Conservation (phyloP, 2,329 filamentous ascomycete species). For the Cladorrhinum sp. region DNA sequence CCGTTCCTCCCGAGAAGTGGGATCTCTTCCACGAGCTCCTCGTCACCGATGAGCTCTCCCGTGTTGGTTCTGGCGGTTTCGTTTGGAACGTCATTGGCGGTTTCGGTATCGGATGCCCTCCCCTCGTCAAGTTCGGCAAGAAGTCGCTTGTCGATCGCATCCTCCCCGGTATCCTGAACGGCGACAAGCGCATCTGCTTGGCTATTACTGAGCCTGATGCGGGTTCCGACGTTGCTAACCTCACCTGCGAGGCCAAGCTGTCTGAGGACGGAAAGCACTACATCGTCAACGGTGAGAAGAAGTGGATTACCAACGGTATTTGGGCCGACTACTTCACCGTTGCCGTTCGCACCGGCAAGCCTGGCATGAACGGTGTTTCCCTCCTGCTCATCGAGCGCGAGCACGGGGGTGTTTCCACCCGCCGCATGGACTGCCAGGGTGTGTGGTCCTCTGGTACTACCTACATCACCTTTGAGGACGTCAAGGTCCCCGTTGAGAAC, state of each 20-base stretch:
- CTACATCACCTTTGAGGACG: constrained; percentile 97
- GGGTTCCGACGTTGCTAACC: constrained; percentile 89
- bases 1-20: constrained; percentile 84
- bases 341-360: constrained; percentile 82
- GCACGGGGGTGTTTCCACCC: constrained; percentile 80
- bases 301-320: constrained; percentile 99
- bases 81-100: constrained; percentile 97
- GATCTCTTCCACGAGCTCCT: constrained; percentile 98
- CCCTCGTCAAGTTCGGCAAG: constrained; percentile 87
- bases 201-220: constrained; percentile 97
- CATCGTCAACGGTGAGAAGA: constrained; percentile 99
- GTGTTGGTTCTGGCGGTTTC: constrained; percentile 83
- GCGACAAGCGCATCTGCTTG: constrained; percentile 95
- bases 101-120: constrained; percentile 93
- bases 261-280: constrained; percentile 96
- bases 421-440: constrained; percentile 97
- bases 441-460: constrained; percentile 95
- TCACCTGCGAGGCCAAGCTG: constrained; percentile 93
- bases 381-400: constrained; percentile 89
- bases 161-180: constrained; percentile 79
- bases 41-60: constrained; percentile 89
- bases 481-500: constrained; percentile 99
- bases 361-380: constrained; percentile 89
- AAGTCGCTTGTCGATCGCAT: constrained; percentile 82
- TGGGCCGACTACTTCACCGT: constrained; percentile 98